Percentiles rank a stretch among this genome's conserved stretches.
phyloP scores from a whole-genome alignment of 371 early-diverging fungal genomes.

The Amoeboradix gromovi region DNA sequence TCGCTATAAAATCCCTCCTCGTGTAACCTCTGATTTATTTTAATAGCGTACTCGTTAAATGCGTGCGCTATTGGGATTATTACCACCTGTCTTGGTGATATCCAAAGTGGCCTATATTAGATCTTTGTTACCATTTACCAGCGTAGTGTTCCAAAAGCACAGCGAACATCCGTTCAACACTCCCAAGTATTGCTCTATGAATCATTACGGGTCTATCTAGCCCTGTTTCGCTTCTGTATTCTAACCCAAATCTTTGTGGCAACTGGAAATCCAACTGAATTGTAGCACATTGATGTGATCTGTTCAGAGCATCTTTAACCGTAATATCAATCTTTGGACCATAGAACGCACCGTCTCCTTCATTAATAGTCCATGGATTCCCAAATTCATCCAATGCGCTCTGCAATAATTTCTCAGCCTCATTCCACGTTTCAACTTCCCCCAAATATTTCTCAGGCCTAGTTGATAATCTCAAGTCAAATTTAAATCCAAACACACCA shows the following conservation, averaged over 20 bases:
- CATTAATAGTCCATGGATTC: conserved; percentile 59
- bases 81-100: conserved; percentile 77
- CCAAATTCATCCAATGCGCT: conserved; percentile 42
- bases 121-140: conserved; percentile 38
- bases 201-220: conserved; percentile 84
- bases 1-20: conserved; percentile 53
- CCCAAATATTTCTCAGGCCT: conserved; percentile 92
- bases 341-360: conserved; percentile 99
- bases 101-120: conserved; percentile 57
- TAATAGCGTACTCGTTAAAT: conserved; percentile 11
- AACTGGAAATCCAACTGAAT: conserved; percentile 95
- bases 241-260: conserved; percentile 66
- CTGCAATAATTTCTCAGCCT: conserved; percentile 53
- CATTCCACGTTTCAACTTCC: conserved; percentile 60
- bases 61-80: conserved; percentile 35
- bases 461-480: conserved; percentile 67
- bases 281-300: conserved; percentile 91
- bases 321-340: conserved; percentile 99
- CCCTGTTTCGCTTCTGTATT: conserved; percentile 36
- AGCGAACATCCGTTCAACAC: conserved; percentile 91
- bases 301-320: conserved; percentile 70
- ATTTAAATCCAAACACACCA: conserved; percentile 49
- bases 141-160: conserved; percentile 85
- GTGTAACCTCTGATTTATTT: conserved; percentile 22
- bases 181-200: conserved; percentile 94